Base-by-base conservation (phyloP, 1,284 basidiomycete genomes). In the Boletus sp. region DNA sequence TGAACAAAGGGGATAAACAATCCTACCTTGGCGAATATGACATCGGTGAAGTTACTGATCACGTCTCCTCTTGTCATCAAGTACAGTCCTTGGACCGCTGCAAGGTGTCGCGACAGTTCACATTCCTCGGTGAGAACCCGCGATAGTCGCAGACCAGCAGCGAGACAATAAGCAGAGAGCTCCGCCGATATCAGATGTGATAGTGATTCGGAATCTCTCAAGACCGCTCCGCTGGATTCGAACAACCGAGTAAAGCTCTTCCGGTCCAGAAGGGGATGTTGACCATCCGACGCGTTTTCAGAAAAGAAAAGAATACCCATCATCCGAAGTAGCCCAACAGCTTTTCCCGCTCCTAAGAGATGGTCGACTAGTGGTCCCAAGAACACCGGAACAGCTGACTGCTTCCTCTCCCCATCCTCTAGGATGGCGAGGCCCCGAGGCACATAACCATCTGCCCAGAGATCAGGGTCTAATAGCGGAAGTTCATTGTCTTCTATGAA, bases 361-460 rank as follows among this genome's bases (percentile, higher is more conserved):
- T 80, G 77, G 27, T 80, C 79, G 7, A 86, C 84, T 17, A 88
- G 77, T 50, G 84, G 83, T 43, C 79, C 76, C 62, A 93, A 74
- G 68, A 91, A 90, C 37, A 76, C 70, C 0, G 90, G 89, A 19
- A 88, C 80, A 17, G 81, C 77, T 33, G 74, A 78, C 44, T 73
- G 74, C 52, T 71, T 70, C n/a, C 66, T 68, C 30, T 75, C 65
- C 61, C 74, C 76, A 7, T 68, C 72, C 38, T 73, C 72, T 16
- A 72, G 68, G 6, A 66, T 61, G 35, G 73, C 64, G 59, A 77
- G 78, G 30, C 80, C 80, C 31, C 85, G 76, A 55, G 91, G 73
- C 3, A 80, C 77, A 72, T 89, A 94, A 0, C 89, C 90, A 38
- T 89, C 85, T 40, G 82, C 79, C 93, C 93, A 95, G 69, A 94